Percentiles rank a stretch among this genome's conserved stretches.
phyloP scores from a whole-genome alignment of 805 yeast genomes.

The Kodamaea jinghongensis region DNA sequence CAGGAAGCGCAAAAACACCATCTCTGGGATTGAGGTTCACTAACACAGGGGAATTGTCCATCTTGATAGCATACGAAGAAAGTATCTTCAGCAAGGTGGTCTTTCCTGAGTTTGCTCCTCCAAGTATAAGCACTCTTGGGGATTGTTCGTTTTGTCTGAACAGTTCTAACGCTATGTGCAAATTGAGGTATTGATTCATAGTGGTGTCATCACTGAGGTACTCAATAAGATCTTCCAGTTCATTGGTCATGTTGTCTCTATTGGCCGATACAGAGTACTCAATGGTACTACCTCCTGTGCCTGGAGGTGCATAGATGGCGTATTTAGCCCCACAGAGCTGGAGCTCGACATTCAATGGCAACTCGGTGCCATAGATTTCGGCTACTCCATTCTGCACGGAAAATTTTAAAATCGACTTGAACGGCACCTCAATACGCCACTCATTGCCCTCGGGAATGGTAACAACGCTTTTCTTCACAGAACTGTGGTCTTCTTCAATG shows the following conservation, averaged over 20 bases:
- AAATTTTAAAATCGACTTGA: slow-evolving; percentile 48
- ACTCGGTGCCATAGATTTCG: slow-evolving; percentile 91
- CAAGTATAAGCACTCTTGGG: slow-evolving; percentile 70
- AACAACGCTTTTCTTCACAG: slow-evolving; percentile 11
- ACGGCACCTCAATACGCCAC: slow-evolving; percentile 74
- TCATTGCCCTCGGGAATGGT: slow-evolving; percentile 48
- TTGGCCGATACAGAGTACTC: slow-evolving; percentile 39
- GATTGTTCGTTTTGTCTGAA: slow-evolving; percentile 37
- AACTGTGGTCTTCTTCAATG: slow-evolving; percentile 10
- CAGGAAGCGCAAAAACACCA: slow-evolving; percentile 76
- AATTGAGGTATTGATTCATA: slow-evolving; percentile 59
- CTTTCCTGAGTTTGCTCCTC: slow-evolving; percentile 74
- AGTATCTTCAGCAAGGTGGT: slow-evolving; percentile 69
- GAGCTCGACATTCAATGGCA: slow-evolving; percentile 62
- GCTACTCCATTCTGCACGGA: slow-evolving; percentile 66
- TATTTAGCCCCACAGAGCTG: slow-evolving; percentile 38
- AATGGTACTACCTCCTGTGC: slow-evolving; percentile 62
- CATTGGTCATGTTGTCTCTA: slow-evolving; percentile 26
- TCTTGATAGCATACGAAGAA: slow-evolving; percentile 71
- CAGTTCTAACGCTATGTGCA: slow-evolving; percentile 75
- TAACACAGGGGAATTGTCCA: slow-evolving; percentile 62
- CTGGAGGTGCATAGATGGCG: slow-evolving; percentile 36
- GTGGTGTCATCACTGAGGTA: slow-evolving; percentile 72
- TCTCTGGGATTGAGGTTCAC: slow-evolving; percentile 77
- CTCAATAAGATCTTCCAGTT: slow-evolving; percentile 46